These are phyloP conservation scores for Cyberlindnera mississippiensis DNA, from an alignment of 805 yeast genomes.

Conservation along the genomic window DNA sequence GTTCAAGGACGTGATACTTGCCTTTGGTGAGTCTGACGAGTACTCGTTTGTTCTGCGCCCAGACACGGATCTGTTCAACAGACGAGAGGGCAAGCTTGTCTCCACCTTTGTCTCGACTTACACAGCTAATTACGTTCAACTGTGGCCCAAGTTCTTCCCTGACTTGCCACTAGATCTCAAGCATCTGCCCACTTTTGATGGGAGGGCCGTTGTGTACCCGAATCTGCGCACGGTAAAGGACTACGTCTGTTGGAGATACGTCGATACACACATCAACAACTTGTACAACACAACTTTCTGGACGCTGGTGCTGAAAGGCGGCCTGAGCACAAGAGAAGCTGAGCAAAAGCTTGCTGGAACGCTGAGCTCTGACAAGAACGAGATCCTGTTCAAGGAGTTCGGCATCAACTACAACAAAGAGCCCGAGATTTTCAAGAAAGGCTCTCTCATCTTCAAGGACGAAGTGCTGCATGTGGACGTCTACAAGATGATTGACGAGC, in stretches of 20 bases:
- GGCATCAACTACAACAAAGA: slow-evolving; percentile 89
- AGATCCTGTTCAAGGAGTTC: slow-evolving; percentile 71
- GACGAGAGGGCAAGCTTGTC: slow-evolving; percentile 76
- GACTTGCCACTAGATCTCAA: slow-evolving; percentile 42
- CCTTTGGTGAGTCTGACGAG: slow-evolving; percentile 96
- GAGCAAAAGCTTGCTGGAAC: slow-evolving; percentile 78
- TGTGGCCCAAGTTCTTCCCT: slow-evolving; percentile 59
- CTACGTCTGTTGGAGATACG: slow-evolving; percentile 93
- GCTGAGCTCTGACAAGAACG: slow-evolving; percentile 79
- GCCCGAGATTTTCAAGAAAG: slow-evolving; percentile 84
- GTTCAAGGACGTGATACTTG: slow-evolving; percentile 70
- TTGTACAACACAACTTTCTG: slow-evolving; percentile 91
- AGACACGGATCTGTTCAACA: slow-evolving; percentile 66
- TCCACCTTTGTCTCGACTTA: slow-evolving; percentile 80
- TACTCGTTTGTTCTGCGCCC: slow-evolving; percentile 74
- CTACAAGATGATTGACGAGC: slow-evolving; percentile 33
- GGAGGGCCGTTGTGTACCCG: slow-evolving; percentile 87
- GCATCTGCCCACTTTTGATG: slow-evolving; percentile 83
- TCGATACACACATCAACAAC: slow-evolving; percentile 93
- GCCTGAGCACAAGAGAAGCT: slow-evolving; percentile 72
- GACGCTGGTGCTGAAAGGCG: slow-evolving; percentile 71
- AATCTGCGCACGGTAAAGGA: slow-evolving; percentile 57
- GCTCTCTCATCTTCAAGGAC: slow-evolving; percentile 54
- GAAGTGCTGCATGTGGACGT: slow-evolving; percentile 39
- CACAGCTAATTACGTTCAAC: slow-evolving; percentile 66